A percentile compares a stretch with the other conserved stretches of the same genome.
Conservation (phyloP, 2,329 filamentous ascomycete genomes). For the Thelonectria olida region DNA sequence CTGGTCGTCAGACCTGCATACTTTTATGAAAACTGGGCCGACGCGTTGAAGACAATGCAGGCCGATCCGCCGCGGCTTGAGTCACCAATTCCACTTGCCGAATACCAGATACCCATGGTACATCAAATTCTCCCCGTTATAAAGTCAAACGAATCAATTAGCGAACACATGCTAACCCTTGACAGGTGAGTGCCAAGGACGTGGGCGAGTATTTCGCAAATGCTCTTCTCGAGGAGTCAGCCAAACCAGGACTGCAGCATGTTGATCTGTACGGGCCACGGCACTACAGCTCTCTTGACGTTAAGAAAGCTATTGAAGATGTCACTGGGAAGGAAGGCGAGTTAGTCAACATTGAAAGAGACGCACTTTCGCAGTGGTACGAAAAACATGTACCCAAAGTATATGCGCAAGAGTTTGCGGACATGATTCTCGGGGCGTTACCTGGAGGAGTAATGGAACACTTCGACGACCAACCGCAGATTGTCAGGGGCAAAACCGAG, state of each 20-base stretch:
- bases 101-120: constrained; percentile 45
- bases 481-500: constrained; percentile 34
- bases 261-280: constrained; percentile 42
- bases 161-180: background rate
- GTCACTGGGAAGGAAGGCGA: constrained; percentile 37
- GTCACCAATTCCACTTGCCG: constrained; percentile 37
- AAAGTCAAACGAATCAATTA: background rate
- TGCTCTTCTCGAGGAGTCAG: constrained; percentile 27
- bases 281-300: constrained; percentile 39
- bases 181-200: constrained; percentile 42
- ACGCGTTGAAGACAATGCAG: constrained; percentile 29
- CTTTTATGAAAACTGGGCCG: constrained; percentile 34
- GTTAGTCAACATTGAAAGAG: constrained; percentile 31
- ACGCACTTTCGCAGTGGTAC: constrained; percentile 36
- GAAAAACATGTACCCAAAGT: constrained; percentile 30
- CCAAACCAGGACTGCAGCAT: constrained; percentile 21
- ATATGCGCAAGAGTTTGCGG: constrained; percentile 39
- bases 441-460: constrained; percentile 38
- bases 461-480: constrained; percentile 34
- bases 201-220: constrained; percentile 38
- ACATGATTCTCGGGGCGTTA: constrained; percentile 37
- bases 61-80: constrained; percentile 34
- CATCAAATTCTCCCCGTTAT: background rate
- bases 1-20: constrained; percentile 30
- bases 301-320: constrained; percentile 39